Evolutionary conservation across 129 eudicot species (phyloP).

Genomic region (Erigeron canadensis): DNA sequence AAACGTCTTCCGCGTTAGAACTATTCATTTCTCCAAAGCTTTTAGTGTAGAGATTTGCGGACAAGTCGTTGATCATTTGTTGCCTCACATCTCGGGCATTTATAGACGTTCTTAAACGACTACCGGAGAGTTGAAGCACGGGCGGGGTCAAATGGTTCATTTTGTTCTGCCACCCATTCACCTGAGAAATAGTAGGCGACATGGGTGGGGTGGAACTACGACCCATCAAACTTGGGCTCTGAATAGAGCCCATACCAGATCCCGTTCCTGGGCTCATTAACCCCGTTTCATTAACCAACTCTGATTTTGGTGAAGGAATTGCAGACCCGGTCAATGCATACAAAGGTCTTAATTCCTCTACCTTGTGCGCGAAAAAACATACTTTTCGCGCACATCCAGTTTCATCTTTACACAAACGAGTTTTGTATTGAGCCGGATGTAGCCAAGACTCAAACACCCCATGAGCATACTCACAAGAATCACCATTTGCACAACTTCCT

Average conservation of each 20-base stretch:
- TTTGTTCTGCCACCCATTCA: conserved; percentile 62
- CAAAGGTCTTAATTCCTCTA: conserved; percentile 78
- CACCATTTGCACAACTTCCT: conserved; percentile 72
- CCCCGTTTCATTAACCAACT: conserved; percentile 38
- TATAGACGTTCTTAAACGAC: conserved; percentile 60
- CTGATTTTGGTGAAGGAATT: conserved; percentile 66
- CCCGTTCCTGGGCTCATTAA: conserved; percentile 36
- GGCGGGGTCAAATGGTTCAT: conserved; percentile 51
- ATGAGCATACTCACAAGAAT: conserved; percentile 82
- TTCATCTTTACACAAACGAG: conserved; percentile 87
- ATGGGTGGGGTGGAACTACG: conserved; percentile 57
- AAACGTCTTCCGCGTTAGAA: conserved; percentile 54
- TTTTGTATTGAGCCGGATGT: conserved; percentile 90
- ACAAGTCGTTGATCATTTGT: conserved; percentile 57
- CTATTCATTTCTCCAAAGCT: conserved; percentile 54
- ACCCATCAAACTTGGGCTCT: conserved; percentile 12
- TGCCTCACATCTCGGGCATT: conserved; percentile 76
- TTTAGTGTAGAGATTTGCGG: conserved; percentile 33
- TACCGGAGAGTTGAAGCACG: conserved; percentile 63
- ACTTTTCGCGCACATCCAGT: conserved; percentile 75
- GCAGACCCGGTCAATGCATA: conserved; percentile 93
- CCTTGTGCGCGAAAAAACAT: conserved; percentile 86
- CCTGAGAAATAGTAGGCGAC: conserved; percentile 58
- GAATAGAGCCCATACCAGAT: background rate
- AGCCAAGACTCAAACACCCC: conserved; percentile 97